These are phyloP conservation scores for Sporisorium graminicola DNA, from an alignment of 1,284 basidiomycete species.

Conservation along the genomic window DNA sequence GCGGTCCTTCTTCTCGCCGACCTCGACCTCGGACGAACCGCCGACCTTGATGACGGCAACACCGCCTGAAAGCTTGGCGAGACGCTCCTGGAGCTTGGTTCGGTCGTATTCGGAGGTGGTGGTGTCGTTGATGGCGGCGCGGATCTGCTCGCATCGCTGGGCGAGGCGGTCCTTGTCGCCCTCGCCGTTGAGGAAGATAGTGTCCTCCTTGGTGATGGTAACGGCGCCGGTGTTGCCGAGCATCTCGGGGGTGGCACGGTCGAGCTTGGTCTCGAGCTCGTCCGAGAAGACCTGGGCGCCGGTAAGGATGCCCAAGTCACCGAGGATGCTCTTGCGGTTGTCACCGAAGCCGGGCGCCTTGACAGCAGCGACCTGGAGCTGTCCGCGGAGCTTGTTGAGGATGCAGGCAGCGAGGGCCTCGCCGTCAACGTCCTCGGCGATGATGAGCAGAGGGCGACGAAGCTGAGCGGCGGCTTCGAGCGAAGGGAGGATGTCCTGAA, in stretches of 20 bases:
- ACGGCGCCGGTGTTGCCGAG: conserved; percentile 92
- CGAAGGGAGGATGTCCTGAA: conserved; percentile 94
- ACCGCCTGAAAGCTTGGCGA: conserved; percentile 94
- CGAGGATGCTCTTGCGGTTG: conserved; percentile 97
- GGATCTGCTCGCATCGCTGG: conserved; percentile 87
- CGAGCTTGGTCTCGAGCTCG: conserved; percentile 97
- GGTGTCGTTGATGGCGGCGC: conserved; percentile 83
- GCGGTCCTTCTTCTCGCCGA: conserved; percentile 98
- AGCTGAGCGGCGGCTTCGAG: conserved; percentile 91
- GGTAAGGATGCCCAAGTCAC: conserved; percentile 95
- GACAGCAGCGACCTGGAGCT: conserved; percentile 90
- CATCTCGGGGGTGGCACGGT: conserved; percentile 87
- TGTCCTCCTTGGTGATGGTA: conserved; percentile 98
- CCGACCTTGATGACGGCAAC: conserved; percentile 99
- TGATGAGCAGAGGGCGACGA: conserved; percentile 91
- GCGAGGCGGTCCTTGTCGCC: conserved; percentile 65
- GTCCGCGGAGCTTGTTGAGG: conserved; percentile 97
- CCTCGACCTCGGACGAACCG: conserved; percentile 92
- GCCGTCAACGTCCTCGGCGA: conserved; percentile 97
- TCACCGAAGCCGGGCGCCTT: conserved; percentile 99
- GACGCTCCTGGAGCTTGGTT: conserved; percentile 94
- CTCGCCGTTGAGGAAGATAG: conserved; percentile 93
- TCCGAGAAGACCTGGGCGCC: conserved; percentile 98
- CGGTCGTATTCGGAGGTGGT: conserved; percentile 94
- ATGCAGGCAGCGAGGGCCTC: conserved; percentile 97